phyloP scores from a whole-genome alignment of 768 basidiomycete species.

The Trametes cubensis region DNA sequence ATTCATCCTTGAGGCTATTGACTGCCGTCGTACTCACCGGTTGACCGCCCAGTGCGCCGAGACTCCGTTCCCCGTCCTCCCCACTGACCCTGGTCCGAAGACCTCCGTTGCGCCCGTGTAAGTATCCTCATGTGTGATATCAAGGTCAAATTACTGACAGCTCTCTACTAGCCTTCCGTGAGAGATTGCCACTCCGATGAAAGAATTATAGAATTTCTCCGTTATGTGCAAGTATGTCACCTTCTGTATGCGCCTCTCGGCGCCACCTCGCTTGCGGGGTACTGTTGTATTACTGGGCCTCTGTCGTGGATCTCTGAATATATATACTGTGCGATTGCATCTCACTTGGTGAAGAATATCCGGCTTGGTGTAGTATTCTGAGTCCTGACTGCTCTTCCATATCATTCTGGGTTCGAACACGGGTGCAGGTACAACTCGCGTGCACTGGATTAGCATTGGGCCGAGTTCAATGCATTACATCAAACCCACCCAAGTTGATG shows the following conservation, averaged over 20 bases:
- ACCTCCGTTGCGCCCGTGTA: constrained; percentile 36
- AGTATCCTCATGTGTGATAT: constrained; percentile 9
- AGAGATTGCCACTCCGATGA: background rate
- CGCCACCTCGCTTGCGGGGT: constrained; percentile 6
- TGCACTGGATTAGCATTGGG: too few relatives aligned
- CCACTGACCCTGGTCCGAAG: constrained; percentile 35
- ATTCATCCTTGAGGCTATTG: background rate
- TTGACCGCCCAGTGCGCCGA: constrained; percentile 2
- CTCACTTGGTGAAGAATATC: too few relatives aligned
- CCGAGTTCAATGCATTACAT: too few relatives aligned
- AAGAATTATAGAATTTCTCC: background rate
- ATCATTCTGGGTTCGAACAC: too few relatives aligned
- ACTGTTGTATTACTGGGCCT: background rate
- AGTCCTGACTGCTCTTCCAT: too few relatives aligned
- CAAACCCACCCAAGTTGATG: too few relatives aligned
- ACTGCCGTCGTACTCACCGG: background rate
- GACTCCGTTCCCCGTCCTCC: constrained; percentile 26
- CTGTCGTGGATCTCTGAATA: too few relatives aligned
- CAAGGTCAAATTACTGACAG: background rate
- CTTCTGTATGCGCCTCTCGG: background rate
- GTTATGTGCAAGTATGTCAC: background rate
- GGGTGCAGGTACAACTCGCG: too few relatives aligned
- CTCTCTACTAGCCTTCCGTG: background rate
- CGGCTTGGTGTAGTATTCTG: too few relatives aligned
- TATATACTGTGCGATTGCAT: too few relatives aligned